Evolutionary conservation across 1,284 basidiomycete species (phyloP), one percentile per base, ranked within the genome.

Genomic region (Mycosarcoma maydis): DNA sequence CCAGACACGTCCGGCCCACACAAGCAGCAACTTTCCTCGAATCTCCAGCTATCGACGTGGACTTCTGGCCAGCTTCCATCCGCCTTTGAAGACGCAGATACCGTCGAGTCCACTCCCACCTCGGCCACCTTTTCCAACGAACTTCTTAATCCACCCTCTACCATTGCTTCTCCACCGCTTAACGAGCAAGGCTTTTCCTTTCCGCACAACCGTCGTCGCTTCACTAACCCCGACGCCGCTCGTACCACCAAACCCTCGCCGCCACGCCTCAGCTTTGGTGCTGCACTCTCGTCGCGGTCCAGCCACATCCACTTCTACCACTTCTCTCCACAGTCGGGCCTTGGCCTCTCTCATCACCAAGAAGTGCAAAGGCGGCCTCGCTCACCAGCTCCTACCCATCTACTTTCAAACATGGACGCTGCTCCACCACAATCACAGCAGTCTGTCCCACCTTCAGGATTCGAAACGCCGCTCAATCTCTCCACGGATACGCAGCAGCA

Each of bases 221-320:
- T 65, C 46, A 65, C 61, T 29, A 58, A 65, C 26, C 50, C 61
- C 2, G 61, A 65, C 51, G 42, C 46, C 14, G 34, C 23, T 19
- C 45, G 33, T 22, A 49, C 34, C 30, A 14, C 11, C 23, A 55
- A 55, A 23, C 38, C 54, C 11, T 44, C 47, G n/a, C 55, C 55
- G 8, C 55, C 50, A 5, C 54, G 55, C 11, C 47, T 58, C 16
- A 65, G 61, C 46, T 65, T 65, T n/a, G 61, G 61, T 13, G 61
- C 54, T 14, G 34, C 43, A 20, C 50, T 53, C 36, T n/a, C 40
- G 17, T 26, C 61, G 3, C 54, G 41, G n/a, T 16, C 34, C n/a
- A 17, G 40, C n/a, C 45, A 39, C 8, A 5, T 46, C 38, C 47
- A 48, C 47, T 65, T 54, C 24, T 45, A 46, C 3, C 33, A 44